These are phyloP conservation scores for Zygotorulaspora chibaensis DNA, from an alignment of 805 yeast species.

Conservation along the genomic window DNA sequence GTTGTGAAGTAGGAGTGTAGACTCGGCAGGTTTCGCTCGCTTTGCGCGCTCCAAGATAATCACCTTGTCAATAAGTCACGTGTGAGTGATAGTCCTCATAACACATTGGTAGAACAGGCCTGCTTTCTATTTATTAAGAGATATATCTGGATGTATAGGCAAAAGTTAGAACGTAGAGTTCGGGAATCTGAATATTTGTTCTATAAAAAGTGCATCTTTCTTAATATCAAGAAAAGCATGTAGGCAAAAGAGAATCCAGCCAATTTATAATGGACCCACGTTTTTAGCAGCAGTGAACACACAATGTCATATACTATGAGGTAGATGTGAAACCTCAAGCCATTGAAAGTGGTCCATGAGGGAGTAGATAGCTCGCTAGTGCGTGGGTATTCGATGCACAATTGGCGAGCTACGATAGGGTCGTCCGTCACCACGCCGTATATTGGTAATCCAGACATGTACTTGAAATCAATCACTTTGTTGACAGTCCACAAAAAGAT, in stretches of 20 bases:
- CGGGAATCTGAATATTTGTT: too few species aligned
- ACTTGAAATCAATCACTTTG: slow-evolving; percentile 29
- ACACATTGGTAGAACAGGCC: too few species aligned
- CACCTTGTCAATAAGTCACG: not conserved
- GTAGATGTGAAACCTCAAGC: slow-evolving; percentile 25
- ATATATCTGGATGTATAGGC: not conserved
- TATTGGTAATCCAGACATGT: slow-evolving; percentile 28
- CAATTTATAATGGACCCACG: slow-evolving; percentile 26
- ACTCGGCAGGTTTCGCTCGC: too few species aligned
- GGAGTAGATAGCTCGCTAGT: slow-evolving; percentile 17
- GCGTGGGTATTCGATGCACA: slow-evolving; percentile 9
- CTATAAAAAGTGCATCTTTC: slow-evolving; percentile 18
- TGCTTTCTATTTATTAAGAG: not conserved
- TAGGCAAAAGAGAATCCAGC: slow-evolving; percentile 25
- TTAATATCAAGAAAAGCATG: slow-evolving; percentile 18
- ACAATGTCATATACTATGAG: slow-evolving; percentile 19
- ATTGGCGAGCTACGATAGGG: slow-evolving; percentile 22
- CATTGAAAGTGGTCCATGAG: slow-evolving; percentile 18
- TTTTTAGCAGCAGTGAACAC: slow-evolving; percentile 18
- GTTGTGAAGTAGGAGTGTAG: too few species aligned
- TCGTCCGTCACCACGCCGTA: slow-evolving; percentile 33
- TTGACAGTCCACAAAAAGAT: slow-evolving; percentile 55
- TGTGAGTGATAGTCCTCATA: not conserved
- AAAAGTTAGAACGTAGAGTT: not conserved
- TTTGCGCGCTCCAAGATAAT: too few species aligned